Evolutionary conservation across 1,284 basidiomycete genomes (phyloP).

Genomic region (Apiotrichum veenhuisii): DNA sequence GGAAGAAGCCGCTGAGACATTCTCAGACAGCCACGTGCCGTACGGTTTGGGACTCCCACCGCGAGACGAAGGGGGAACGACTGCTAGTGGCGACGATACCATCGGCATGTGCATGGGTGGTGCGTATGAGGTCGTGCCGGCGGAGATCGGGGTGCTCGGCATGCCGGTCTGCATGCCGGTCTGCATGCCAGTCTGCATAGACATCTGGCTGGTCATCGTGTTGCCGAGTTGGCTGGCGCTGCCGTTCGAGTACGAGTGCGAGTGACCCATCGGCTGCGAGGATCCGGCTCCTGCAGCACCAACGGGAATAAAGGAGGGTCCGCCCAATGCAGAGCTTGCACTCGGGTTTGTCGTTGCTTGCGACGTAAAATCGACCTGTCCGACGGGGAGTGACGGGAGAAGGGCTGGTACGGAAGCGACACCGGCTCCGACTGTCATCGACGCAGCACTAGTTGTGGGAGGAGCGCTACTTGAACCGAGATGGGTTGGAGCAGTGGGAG

Average conservation of each 20-base stretch:
- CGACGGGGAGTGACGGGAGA: slow-evolving; percentile 18
- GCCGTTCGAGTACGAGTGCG: slow-evolving; percentile 48
- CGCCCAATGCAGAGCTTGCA: slow-evolving; percentile 4
- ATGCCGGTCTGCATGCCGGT: neutral
- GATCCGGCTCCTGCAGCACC: neutral
- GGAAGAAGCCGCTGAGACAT: slow-evolving; percentile 8
- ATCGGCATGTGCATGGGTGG: slow-evolving; percentile 37
- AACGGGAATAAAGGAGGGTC: slow-evolving; percentile 3
- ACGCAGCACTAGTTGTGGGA: neutral
- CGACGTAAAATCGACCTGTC: slow-evolving; percentile 7
- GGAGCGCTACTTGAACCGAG: slow-evolving; percentile 2
- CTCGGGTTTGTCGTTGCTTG: neutral
- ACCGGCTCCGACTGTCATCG: neutral
- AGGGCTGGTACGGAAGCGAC: no score
- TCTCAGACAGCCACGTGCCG: slow-evolving; percentile 13
- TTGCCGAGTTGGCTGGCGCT: slow-evolving; percentile 12
- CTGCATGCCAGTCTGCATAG: slow-evolving; percentile 14
- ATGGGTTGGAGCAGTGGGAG: slow-evolving; percentile 14
- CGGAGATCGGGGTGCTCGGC: slow-evolving; percentile 27
- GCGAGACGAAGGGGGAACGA: slow-evolving; percentile 34
- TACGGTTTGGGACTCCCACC: slow-evolving; percentile 29
- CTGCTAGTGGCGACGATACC: slow-evolving; percentile 42
- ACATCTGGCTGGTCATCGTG: slow-evolving; percentile 23
- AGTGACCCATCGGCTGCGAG: slow-evolving; percentile 31
- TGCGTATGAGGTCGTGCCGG: slow-evolving; percentile 29